Percentiles rank a stretch among this genome's conserved stretches.
Evolutionary conservation across 2,329 filamentous ascomycete species (phyloP).

Genomic region (Pseudopithomyces chartarum): DNA sequence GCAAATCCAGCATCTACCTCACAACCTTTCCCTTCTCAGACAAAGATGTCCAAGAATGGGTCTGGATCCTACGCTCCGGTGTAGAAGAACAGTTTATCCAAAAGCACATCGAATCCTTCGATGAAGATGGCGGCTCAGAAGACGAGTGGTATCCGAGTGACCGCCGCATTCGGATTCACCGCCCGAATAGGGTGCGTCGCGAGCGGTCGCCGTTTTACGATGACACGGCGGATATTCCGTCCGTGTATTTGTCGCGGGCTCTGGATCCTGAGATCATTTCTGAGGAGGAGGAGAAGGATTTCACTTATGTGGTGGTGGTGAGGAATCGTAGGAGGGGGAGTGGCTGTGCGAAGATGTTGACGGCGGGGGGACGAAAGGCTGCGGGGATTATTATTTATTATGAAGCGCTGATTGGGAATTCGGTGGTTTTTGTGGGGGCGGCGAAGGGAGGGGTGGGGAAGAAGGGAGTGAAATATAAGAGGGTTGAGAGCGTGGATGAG

Average conservation of each 20-base stretch:
- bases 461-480: slow-evolving; percentile 19
- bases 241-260: slow-evolving; percentile 26
- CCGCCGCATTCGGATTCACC: not conserved
- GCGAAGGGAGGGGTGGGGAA: slow-evolving; percentile 12
- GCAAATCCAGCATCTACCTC: slow-evolving; percentile 23
- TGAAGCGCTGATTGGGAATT: slow-evolving; percentile 25
- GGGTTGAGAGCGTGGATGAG: slow-evolving; percentile 25
- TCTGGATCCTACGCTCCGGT: slow-evolving; percentile 22
- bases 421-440: slow-evolving; percentile 26
- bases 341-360: slow-evolving; percentile 20
- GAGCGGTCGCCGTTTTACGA: slow-evolving; percentile 13
- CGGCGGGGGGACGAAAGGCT: slow-evolving; percentile 30
- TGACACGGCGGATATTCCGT: slow-evolving; percentile 16
- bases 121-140: slow-evolving; percentile 1
- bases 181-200: slow-evolving; percentile 6
- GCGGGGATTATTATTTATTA: slow-evolving; percentile 29
- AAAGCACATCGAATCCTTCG: slow-evolving; percentile 8
- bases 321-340: slow-evolving; percentile 14
- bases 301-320: slow-evolving; percentile 23
- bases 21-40: slow-evolving; percentile 31
- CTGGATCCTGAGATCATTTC: slow-evolving; percentile 22
- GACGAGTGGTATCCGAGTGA: not conserved
- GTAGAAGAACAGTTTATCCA: slow-evolving; percentile 23
- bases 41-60: slow-evolving; percentile 29
- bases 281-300: slow-evolving; percentile 15